Evolutionary conservation across 164 flowering plant species (phyloP), one percentile per base, ranked within the genome.

Genomic region (Tetrastigma voinierianum): DNA sequence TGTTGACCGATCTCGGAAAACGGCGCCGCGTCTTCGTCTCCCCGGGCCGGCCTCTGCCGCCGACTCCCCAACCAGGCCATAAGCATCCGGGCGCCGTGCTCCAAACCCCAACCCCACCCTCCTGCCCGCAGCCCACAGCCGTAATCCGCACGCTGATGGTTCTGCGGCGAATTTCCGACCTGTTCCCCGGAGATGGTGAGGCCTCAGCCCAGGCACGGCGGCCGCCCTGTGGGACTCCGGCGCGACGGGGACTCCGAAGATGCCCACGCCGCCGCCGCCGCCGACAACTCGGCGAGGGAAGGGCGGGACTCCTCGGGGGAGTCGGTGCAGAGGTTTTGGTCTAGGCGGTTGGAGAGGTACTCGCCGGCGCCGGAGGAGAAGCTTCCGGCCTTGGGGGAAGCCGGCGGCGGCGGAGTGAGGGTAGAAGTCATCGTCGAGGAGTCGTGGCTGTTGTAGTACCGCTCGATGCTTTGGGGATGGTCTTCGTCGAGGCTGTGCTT

Each of bases 51-150:
- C 51, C 78, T 45, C 77, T 70, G 46, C 79, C 85, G 10, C 87
- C 77, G 1, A 81, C 51, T 21, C 87, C 88, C 10, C 66, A 15
- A 1, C 93, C 87, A 11, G 72, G 61, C 24, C 76, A 62, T 73
- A 90, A 16, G 76, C 57, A 62, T 88, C 80, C 14, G n/a, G n/a
- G n/a, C n/a, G 63, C 51, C 25, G 86, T 74, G 43, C 77, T 82
- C 96, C 97, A 91, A 51, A 77, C 78, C 70, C 97, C 53, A 14
- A 91, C 73, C 15, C 97, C 93, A 44, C 67, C 65, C 62, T 91
- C 97, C 71, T 80, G 84, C 3, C 97, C 99, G n/a, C n/a, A 1
- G 97, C 99, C 99, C 99, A 96, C 21, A 96, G n/a, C n/a, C n/a
- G n/a, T n/a, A n/a, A n/a, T n/a, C n/a, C n/a, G n/a, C n/a, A n/a